Conservation (phyloP, 805 yeast species). For the Dipodascus geniculatus region DNA sequence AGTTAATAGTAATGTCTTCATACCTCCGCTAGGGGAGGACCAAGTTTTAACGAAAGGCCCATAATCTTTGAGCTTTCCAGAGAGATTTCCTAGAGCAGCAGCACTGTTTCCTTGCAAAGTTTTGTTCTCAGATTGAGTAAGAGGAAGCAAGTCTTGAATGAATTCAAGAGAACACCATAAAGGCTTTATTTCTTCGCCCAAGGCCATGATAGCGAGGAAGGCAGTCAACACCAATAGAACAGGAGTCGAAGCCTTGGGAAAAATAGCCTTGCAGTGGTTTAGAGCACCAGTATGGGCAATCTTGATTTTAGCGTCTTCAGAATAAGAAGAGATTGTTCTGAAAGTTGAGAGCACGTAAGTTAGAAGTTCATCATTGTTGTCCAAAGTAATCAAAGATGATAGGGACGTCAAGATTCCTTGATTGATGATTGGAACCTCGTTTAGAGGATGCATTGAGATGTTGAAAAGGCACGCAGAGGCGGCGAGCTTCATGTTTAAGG, state of each 20-base stretch:
- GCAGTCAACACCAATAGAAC: constrained; percentile 96
- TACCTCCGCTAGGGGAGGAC: constrained; percentile 73
- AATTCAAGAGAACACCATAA: constrained; percentile 74
- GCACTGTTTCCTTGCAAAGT: constrained; percentile 98
- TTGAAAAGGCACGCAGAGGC: constrained; percentile 97
- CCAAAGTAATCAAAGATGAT: constrained; percentile 64
- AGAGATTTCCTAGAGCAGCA: constrained; percentile 91
- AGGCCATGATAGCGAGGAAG: constrained; percentile 90
- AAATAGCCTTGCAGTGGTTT: constrained; percentile 79
- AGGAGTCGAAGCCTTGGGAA: constrained; percentile 69
- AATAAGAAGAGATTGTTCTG: constrained; percentile 89
- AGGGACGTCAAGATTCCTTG: constrained; percentile 92
- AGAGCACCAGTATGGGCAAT: constrained; percentile 93
- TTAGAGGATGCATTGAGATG: constrained; percentile 90
- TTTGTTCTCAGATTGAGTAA: constrained; percentile 64
- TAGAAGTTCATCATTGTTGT: constrained; percentile 89
- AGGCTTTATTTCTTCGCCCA: constrained; percentile 88
- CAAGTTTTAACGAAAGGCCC: constrained; percentile 67
- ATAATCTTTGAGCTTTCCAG: constrained; percentile 81
- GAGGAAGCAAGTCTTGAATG: constrained; percentile 79
- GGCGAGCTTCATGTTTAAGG: constrained; percentile 85
- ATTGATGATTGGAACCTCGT: constrained; percentile 89
- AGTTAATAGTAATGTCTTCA: constrained; percentile 67
- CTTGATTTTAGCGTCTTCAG: constrained; percentile 84
- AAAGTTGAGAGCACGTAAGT: constrained; percentile 96